Evolutionary conservation across 768 basidiomycete species (phyloP).

Genomic region (Fomitopsis serialis): DNA sequence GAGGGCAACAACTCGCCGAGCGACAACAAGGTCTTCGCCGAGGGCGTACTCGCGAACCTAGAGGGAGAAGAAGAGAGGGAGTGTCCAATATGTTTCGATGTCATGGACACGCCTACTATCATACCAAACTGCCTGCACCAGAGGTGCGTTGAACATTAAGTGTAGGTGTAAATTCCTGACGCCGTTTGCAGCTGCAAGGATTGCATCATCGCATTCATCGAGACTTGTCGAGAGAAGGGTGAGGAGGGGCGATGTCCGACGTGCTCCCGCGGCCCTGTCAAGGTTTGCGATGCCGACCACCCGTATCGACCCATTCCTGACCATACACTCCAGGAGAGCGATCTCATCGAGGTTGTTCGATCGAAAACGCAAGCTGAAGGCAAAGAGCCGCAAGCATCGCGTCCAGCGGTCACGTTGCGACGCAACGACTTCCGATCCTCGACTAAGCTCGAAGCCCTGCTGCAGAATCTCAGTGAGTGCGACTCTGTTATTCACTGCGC

Average conservation of each 20-base stretch:
- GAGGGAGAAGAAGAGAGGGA: constrained; percentile 44
- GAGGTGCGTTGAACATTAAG: constrained; percentile 45
- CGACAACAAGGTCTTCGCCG: constrained; percentile 44
- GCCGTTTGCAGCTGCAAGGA: constrained; percentile 69
- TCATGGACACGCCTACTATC: constrained; percentile 64
- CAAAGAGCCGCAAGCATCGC: constrained; percentile 28
- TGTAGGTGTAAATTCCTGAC: background rate
- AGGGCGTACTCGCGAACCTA: constrained; percentile 60
- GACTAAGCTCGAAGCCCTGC: constrained; percentile 84
- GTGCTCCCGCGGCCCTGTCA: constrained; percentile 66
- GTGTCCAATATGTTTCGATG: constrained; percentile 80
- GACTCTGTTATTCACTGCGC: background rate
- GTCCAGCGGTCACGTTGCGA: constrained; percentile 51
- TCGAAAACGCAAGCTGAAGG: constrained; percentile 20
- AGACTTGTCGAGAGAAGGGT: constrained; percentile 59
- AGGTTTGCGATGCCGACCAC: constrained; percentile 32
- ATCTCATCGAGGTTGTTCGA: constrained; percentile 63
- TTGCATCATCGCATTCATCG: constrained; percentile 75
- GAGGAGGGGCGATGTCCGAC: constrained; percentile 77
- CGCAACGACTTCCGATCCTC: constrained; percentile 85
- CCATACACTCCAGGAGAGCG: constrained; percentile 37
- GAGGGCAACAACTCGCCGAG: constrained; percentile 27
- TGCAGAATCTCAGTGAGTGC: constrained; percentile 60
- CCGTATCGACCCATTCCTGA: background rate
- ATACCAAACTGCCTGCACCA: constrained; percentile 75